A percentile compares a stretch with the other conserved stretches of the same genome.
phyloP scores from a whole-genome alignment of 129 eudicot genomes.

The Gnaphalium uliginosum region DNA sequence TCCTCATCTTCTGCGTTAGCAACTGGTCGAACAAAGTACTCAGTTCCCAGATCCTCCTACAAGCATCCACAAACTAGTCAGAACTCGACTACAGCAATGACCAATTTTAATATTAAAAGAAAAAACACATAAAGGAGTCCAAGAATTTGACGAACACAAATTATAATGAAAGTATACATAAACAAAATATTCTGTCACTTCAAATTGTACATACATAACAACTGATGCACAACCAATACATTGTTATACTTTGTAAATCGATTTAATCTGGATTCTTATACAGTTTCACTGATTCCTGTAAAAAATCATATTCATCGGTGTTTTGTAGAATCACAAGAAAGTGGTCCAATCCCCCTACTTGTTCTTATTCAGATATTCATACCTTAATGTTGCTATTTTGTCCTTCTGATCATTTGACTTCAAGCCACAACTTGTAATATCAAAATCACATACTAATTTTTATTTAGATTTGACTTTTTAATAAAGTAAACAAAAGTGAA shows the following conservation, averaged over 20 bases:
- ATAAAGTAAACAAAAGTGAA: background rate
- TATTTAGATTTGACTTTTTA: background rate
- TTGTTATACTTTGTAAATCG: background rate
- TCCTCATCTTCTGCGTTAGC: conserved; percentile 84
- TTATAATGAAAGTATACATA: background rate
- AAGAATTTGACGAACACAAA: too few species aligned
- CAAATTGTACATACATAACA: background rate
- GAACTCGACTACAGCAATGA: background rate
- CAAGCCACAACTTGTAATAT: background rate
- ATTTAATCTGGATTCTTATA: background rate
- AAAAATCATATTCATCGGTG: too few species aligned
- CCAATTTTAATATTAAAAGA: background rate
- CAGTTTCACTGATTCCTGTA: too few species aligned
- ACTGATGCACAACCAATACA: background rate
- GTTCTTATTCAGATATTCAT: background rate
- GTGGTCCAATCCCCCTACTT: background rate
- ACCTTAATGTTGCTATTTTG: too few species aligned
- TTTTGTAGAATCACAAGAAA: background rate
- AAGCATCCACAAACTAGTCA: background rate
- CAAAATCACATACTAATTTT: background rate
- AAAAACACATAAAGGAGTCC: background rate
- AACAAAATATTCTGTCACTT: too few species aligned
- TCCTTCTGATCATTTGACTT: too few species aligned
- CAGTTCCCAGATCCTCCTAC: conserved; percentile 78
- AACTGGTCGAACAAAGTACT: conserved; percentile 73